Base-by-base conservation (phyloP, 2,329 filamentous ascomycete genomes). In the Claviceps humidiphila region DNA sequence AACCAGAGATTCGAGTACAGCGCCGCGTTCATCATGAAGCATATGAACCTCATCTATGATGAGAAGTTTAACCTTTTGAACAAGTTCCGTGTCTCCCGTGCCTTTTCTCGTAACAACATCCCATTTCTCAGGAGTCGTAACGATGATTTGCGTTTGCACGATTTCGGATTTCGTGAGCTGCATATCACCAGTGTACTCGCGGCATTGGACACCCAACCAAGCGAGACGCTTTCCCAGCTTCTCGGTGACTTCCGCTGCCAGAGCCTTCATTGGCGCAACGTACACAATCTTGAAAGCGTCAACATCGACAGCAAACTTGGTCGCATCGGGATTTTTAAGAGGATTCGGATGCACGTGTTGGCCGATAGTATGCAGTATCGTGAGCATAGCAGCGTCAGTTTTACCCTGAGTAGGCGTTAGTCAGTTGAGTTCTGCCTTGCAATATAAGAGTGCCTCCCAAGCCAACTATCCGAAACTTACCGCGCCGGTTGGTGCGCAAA, bases 11-110 rank as follows among this genome's bases (percentile, higher is more conserved):
- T 99, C 93, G 30, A 99, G 77, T 0, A 98, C 94, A 13, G 94
- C 89, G 63, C 93, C 93, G 65, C 93, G 83, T 67, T 97, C 93
- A 65, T 98, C 93, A 62, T 98, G 94, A 61, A 98, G 83, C 94
- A 98, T 98, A 64, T 98, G 93, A 1, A 98, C 93, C 71, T 98
- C 93, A 67, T 98, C 93, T 56, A 98, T 97, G 61, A 98, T 97
- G 55, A 98, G 77, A 2, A 98, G 75, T 11, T 91, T 82, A 24
- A 98, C 93, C 66, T 98, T 98, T 62, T 98, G 93, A 14, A 98
- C 94, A 3, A 98, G 78, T 64, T 97, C 93, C 0, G 93, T 97
- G 64, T 98, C 93, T 16, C 94, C 93, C 1, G 90, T 97, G 53
- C 91, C 94, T 69, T 97, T 98, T 55, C 93, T 80, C 3, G 93